Evolutionary conservation across 352 stramenopile species (phyloP), one percentile per base, ranked within the genome.

Genomic region (Globisporangium acanthophoron): DNA sequence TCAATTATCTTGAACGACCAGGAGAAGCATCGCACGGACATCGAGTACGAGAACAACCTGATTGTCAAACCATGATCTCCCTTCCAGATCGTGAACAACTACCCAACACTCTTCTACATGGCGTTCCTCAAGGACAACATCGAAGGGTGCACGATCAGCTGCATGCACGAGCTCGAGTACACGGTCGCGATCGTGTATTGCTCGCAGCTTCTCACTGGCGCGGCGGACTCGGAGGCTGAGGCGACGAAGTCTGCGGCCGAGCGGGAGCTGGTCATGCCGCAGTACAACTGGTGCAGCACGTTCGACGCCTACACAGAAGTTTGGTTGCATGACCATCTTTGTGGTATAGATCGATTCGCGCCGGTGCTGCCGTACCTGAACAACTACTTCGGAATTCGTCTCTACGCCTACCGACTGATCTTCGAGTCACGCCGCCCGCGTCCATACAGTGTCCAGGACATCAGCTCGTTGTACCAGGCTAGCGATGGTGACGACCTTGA

Each of bases 51-150:
- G 58, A 96, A 97, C 71, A 96, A 83, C 66, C 62, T 98, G 44
- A 97, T 97, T 56, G 64, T 97, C 57, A 98, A 98, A 91, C 90
- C 59, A 87, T 98, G 56, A 84, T 97, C 49, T 98, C 4, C 44
- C 24, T 49, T 98, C 69, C 92, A 98, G 76, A 96, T 96, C 44
- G 96, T 98, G 66, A 96, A 98, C 78, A 96, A 96, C 62, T 98
- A 97, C 73, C 75, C 96, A 18, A 81, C 81, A 52, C 67, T 98
- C 45, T 97, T 98, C 67, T 98, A 98, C 70, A 76, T 98, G 18
- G 91, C 92, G 35, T 96, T 98, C 64, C 75, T 97, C 52, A 96
- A 98, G 62, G 67, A 86, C 48, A 82, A 69, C 24, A 74, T 95
- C 24, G 77, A 90, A 67, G 78, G 72, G 1, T 88, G 84, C 54